Evolutionary conservation across 345 rosid genomes (phyloP).

Genomic region (Angophora floribunda): DNA sequence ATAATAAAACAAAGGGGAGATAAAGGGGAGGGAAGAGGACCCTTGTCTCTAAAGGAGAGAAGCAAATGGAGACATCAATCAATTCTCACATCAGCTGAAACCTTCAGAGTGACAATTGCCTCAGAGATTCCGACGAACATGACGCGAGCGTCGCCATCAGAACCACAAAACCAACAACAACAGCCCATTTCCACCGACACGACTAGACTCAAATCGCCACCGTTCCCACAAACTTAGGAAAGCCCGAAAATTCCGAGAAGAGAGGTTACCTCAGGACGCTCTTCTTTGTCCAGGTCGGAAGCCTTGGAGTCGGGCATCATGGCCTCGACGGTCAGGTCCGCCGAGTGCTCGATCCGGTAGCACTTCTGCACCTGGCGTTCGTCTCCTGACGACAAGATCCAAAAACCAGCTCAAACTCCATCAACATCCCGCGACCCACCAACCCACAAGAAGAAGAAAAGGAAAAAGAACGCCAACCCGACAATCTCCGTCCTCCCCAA

Average conservation of each 20-base stretch:
- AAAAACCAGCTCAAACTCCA: not conserved
- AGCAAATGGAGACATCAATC: not conserved
- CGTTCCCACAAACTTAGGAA: not conserved
- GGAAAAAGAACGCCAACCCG: not conserved
- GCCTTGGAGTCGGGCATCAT: constrained; percentile 98
- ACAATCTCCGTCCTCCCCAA: not conserved
- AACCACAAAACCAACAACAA: not conserved
- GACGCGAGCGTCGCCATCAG: not conserved
- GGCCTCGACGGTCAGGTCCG: constrained; percentile 64
- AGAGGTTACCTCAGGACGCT: constrained; percentile 70
- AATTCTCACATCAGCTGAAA: no score
- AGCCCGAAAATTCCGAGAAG: no score
- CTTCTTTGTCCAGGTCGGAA: constrained; percentile 92
- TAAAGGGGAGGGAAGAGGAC: no score
- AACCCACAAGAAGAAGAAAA: not conserved
- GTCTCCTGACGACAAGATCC: constrained; percentile 38
- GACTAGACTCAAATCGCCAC: not conserved
- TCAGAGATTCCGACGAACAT: not conserved
- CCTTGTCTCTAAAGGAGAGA: no score
- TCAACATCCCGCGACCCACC: no score
- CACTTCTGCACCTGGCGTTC: constrained; percentile 73
- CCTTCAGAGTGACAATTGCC: not conserved
- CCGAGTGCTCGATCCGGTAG: constrained; percentile 80
- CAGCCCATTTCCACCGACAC: not conserved
- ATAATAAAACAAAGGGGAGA: no score